phyloP scores from a whole-genome alignment of 2,329 filamentous ascomycete species.

The Xylariaceae sp. region DNA sequence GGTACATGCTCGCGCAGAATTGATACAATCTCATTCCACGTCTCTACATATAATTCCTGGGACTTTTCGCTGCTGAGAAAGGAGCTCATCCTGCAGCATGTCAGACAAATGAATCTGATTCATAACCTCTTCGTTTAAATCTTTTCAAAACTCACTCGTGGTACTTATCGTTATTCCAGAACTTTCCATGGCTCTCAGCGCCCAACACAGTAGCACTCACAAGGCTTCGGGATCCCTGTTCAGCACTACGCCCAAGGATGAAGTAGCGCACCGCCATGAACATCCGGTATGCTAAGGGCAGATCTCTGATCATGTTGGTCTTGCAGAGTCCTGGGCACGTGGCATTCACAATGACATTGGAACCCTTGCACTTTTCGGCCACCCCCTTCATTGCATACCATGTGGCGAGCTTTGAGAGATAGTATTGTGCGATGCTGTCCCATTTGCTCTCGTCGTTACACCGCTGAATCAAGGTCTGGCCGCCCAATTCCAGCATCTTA shows the following conservation, averaged over 20 bases:
- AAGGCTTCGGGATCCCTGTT: conserved; percentile 3
- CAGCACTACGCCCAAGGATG: conserved; percentile 3
- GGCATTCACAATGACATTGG: neutral
- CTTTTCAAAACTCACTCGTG: neutral
- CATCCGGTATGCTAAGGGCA: neutral
- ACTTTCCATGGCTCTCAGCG: conserved; percentile 1
- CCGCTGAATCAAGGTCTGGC: neutral
- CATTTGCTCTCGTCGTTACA: neutral
- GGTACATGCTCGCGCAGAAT: neutral
- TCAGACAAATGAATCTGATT: neutral
- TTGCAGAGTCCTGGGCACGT: neutral
- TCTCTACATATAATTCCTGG: neutral
- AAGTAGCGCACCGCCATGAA: neutral
- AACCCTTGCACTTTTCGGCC: neutral
- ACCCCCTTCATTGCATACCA: neutral
- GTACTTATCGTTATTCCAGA: conserved; percentile 4
- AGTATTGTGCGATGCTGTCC: neutral
- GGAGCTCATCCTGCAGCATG: neutral
- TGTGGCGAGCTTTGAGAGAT: neutral
- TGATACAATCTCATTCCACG: neutral
- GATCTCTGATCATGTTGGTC: neutral
- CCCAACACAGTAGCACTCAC: conserved; percentile 5
- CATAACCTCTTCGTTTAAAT: neutral
- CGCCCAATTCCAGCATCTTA: neutral
- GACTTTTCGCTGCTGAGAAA: neutral